Percentiles rank a stretch among this genome's conserved stretches.
These are phyloP conservation scores for Zoysia pacifica DNA, from an alignment of 176 grass and related monocot species.

Conservation along the genomic window DNA sequence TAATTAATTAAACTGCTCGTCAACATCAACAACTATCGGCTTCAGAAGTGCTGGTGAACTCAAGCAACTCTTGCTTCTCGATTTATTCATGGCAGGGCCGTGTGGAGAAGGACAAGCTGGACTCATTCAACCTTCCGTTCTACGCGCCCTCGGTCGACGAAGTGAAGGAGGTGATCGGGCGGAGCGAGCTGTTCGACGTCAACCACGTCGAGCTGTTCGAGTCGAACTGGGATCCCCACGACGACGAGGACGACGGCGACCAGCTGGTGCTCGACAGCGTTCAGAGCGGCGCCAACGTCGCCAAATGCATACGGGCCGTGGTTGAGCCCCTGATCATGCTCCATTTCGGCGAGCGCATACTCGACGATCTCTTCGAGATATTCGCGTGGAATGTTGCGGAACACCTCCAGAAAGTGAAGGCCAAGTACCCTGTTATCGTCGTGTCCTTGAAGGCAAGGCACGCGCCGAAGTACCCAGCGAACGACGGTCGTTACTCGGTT, in stretches of 20 bases:
- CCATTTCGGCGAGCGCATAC: conserved; percentile 43
- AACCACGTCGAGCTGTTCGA: conserved; percentile 45
- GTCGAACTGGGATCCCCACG: conserved; percentile 51
- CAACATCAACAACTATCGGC: neutral
- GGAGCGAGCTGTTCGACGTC: conserved; percentile 50
- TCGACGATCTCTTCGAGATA: conserved; percentile 55
- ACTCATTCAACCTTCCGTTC: conserved; percentile 61
- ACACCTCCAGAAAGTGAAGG: conserved; percentile 49
- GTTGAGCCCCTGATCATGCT: conserved; percentile 26
- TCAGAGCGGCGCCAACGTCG: conserved; percentile 47
- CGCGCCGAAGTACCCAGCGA: neutral
- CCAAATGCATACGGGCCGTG: conserved; percentile 45
- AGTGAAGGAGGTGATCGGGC: conserved; percentile 35
- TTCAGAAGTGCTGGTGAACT: neutral
- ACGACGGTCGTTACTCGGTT: neutral
- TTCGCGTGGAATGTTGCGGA: conserved; percentile 30
- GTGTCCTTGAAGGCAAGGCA: conserved; percentile 41
- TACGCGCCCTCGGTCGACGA: conserved; percentile 68
- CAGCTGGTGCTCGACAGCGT: conserved; percentile 25
- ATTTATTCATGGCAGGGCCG: conserved; percentile 27
- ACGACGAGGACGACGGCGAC: conserved; percentile 41
- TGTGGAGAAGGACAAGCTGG: conserved; percentile 57
- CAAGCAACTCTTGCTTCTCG: neutral
- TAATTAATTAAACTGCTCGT: neutral
- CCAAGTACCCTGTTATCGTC: conserved; percentile 48